Percentiles rank a stretch among this genome's conserved stretches.
These are phyloP conservation scores for Coccomyxa sp. DNA, from an alignment of 139 green algal genomes.

Conservation along the genomic window DNA sequence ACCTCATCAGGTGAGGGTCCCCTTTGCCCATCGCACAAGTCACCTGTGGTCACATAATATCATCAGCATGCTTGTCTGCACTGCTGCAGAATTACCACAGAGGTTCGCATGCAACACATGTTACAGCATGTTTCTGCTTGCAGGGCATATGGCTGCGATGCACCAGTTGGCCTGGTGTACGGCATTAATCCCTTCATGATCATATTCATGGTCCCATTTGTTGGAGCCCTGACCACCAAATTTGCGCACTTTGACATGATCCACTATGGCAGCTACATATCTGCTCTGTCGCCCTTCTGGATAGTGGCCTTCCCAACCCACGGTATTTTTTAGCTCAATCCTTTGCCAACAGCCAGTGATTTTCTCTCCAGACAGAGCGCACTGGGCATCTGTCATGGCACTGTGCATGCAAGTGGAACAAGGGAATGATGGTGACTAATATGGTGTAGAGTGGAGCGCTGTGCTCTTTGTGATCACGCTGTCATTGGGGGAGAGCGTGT, in stretches of 20 bases:
- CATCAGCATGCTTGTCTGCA: neutral
- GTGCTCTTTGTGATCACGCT: slow-evolving; percentile 52
- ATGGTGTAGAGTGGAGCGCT: slow-evolving; percentile 22
- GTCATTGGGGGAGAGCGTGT: slow-evolving; percentile 50
- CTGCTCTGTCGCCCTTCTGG: slow-evolving; percentile 42
- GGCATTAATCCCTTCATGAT: slow-evolving; percentile 54
- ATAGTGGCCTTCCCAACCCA: slow-evolving; percentile 29
- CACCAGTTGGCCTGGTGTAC: slow-evolving; percentile 50
- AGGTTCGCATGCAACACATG: too few species aligned
- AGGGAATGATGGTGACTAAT: neutral
- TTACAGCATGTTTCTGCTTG: neutral
- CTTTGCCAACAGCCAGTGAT: neutral
- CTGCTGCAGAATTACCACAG: neutral
- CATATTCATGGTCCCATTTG: slow-evolving; percentile 29
- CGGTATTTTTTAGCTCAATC: neutral
- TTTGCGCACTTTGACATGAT: slow-evolving; percentile 55
- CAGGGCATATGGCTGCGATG: slow-evolving; percentile 46
- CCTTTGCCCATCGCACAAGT: too few species aligned
- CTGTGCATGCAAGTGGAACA: too few species aligned
- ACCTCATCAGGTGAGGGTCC: slow-evolving; percentile 11
- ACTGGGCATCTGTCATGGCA: too few species aligned
- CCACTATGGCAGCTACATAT: slow-evolving; percentile 46
- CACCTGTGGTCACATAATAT: neutral
- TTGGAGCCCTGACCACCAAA: slow-evolving; percentile 27
- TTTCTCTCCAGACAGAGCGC: too few species aligned